Conservation (phyloP, 2,329 filamentous ascomycete genomes). For the Colletotrichum filicis region DNA sequence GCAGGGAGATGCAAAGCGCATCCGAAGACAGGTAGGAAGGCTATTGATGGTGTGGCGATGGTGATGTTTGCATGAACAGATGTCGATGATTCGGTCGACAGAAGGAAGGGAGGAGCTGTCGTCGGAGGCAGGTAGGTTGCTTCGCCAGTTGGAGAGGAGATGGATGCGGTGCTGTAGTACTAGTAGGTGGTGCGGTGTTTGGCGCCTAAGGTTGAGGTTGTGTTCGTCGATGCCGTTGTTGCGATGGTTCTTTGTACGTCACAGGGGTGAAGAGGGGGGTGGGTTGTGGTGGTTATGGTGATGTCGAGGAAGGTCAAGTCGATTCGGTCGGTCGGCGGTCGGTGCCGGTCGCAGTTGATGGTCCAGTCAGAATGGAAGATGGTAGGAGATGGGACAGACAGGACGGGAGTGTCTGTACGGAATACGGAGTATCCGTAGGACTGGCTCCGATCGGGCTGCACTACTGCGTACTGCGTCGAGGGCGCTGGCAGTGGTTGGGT, state of each 20-base stretch:
- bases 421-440: not conserved
- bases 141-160: constrained; percentile 14
- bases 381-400: constrained; percentile 3
- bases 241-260: not conserved
- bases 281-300: not conserved
- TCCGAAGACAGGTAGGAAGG: constrained; percentile 36
- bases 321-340: constrained; percentile 8
- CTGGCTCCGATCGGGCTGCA: constrained; percentile 34
- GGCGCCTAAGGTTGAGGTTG: not conserved
- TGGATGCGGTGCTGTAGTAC: not conserved
- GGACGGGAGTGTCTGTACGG: no score
- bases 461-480: constrained; percentile 1
- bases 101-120: constrained; percentile 4
- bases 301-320: constrained; percentile 17
- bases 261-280: not conserved
- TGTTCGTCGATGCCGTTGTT: not conserved
- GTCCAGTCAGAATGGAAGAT: not conserved
- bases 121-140: not conserved
- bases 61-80: constrained; percentile 22
- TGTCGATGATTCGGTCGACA: constrained; percentile 1
- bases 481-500: not conserved
- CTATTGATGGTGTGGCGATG: constrained; percentile 22
- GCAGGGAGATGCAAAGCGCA: constrained; percentile 50
- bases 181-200: not conserved
- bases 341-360: constrained; percentile 3